phyloP scores from a whole-genome alignment of 768 basidiomycete genomes.

The Rhodotorula taiwanensis region DNA sequence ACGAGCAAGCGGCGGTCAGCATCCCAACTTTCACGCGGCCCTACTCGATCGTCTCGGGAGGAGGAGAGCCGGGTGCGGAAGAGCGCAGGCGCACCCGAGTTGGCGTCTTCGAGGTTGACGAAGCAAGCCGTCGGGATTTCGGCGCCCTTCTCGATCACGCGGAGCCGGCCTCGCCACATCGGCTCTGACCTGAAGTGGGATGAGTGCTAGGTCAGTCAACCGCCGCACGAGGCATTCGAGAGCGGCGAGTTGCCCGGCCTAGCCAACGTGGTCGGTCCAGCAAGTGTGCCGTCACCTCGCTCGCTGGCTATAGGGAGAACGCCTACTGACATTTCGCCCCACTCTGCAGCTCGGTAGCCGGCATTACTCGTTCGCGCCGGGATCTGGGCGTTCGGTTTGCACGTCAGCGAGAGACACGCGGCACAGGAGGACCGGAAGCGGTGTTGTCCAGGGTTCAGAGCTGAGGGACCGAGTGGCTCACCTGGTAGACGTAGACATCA shows the following conservation, averaged over 20 bases:
- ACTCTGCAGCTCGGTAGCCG: conserved; percentile 38
- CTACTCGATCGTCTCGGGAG: too few species aligned
- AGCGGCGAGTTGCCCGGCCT: too few species aligned
- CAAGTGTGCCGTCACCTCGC: not conserved
- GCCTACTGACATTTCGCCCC: conserved; percentile 17
- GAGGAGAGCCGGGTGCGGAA: too few species aligned
- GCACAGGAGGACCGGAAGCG: too few species aligned
- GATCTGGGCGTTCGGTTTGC: conserved; percentile 9
- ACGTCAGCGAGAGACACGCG: not conserved
- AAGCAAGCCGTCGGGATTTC: conserved; percentile 24
- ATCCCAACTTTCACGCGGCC: too few species aligned
- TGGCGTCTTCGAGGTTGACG: conserved; percentile 33
- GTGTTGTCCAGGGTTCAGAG: not conserved
- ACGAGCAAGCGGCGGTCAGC: too few species aligned
- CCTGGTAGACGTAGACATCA: conserved; percentile 33
- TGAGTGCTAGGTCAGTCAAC: too few species aligned
- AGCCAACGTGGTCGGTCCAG: not conserved
- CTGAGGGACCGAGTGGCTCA: not conserved
- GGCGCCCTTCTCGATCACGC: conserved; percentile 34
- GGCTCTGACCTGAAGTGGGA: conserved; percentile 22
- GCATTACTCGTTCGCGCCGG: conserved; percentile 38
- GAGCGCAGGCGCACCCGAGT: conserved; percentile 7
- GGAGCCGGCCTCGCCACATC: conserved; percentile 39
- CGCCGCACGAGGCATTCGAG: too few species aligned
- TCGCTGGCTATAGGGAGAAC: not conserved